Base-by-base conservation (phyloP, 768 basidiomycete species). In the Paxillus ammoniavirescens region DNA sequence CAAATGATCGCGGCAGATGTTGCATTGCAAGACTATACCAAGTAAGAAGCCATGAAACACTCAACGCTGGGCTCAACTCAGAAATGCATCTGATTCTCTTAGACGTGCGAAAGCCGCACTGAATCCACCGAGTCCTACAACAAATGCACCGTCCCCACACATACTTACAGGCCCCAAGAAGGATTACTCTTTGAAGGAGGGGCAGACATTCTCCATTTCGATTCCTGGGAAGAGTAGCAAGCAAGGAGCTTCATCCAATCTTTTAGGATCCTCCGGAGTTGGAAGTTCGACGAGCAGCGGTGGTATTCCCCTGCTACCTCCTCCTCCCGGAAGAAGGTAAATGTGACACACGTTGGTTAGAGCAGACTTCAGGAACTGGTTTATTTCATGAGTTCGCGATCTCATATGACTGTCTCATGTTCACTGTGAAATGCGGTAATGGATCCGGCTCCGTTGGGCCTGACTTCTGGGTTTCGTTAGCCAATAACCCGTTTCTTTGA, bases 181-280 rank as follows among this genome's bases (percentile, higher is more conserved):
- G 70, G 94, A 98, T 61, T 97, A 93, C 71, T 89, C 89, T 37
- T 73, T 98, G 61, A 97, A 96, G 69, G 92, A 93, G 61, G 94
- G 94, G 8, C 91, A 98, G 68, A 97, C 94, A 0, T 95, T 98
- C 69, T 87, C 88, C 5, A 96, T 98, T 59, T 75, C 82, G 33
- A 91, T 97, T 54, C 95, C 94, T 7, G 93, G 93, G n/a, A 83
- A 86, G 49, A 73, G 69, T 51, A 79, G 79, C 66, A 55, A 71
- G 15, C 57, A 70, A 6, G 71, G 65, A 40, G 60, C 69, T 33
- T 58, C 67, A 17, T 65, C 71, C 6, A 77, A 65, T 57, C 61
- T 82, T 35, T 60, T 82, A 17, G 74, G 70, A 45, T 72, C 74
- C 18, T 56, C 66, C 9, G 66, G 59, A 21, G 55, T 51, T 31